Evolutionary conservation across 306 rosid genomes (phyloP).

Genomic region (Echinosophora koreensis): DNA sequence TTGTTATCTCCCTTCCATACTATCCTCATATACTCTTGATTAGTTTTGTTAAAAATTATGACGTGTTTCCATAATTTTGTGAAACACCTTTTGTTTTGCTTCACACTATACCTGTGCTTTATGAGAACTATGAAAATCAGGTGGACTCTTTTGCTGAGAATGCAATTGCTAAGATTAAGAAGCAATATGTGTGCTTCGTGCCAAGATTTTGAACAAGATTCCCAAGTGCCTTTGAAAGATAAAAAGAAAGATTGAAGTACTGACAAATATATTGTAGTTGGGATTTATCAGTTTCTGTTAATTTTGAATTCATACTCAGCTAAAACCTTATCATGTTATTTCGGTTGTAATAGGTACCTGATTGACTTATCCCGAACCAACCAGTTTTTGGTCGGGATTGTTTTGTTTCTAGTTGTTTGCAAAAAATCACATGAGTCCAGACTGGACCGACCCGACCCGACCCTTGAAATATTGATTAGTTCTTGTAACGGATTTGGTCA

Average conservation of each 20-base stretch:
- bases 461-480: no score
- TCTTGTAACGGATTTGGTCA: no score
- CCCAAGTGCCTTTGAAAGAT: conserved; percentile 75
- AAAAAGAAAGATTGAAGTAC: conserved; percentile 67
- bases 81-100: conserved; percentile 81
- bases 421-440: no score
- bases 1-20: no score
- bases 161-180: conserved; percentile 72
- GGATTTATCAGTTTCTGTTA: conserved; percentile 38
- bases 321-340: conserved; percentile 48
- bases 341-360: no score
- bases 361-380: no score
- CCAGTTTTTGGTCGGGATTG: no score
- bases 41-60: no score
- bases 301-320: conserved; percentile 45
- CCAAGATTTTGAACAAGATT: conserved; percentile 83
- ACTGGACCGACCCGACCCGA: no score
- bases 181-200: conserved; percentile 88
- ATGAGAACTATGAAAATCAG: conserved; percentile 82
- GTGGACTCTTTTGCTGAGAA: conserved; percentile 87
- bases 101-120: conserved; percentile 84
- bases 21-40: no score
- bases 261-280: conserved; percentile 44
- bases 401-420: no score
- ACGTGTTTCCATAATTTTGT: conserved; percentile 5